Evolutionary conservation across 495 filamentous ascomycete genomes (phyloP).

Genomic region (Clavariopsis aquatica): DNA sequence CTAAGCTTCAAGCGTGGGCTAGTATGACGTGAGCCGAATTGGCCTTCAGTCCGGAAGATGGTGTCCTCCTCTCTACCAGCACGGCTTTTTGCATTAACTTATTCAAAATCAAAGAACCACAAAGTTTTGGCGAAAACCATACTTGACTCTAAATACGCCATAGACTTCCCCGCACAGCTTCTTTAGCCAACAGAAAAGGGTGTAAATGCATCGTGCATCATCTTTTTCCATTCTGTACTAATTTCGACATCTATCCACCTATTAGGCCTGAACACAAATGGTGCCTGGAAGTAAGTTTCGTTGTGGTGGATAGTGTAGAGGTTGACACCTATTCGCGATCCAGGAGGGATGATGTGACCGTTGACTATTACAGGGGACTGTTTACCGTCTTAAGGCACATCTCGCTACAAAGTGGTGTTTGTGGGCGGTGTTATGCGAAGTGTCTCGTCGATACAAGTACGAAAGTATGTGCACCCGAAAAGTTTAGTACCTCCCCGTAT

Average conservation of each 20-base stretch:
- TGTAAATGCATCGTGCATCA: constrained; percentile 22
- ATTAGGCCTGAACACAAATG: constrained; percentile 52
- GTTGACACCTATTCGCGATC: constrained; percentile 13
- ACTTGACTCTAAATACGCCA: constrained; percentile 31
- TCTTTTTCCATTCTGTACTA: neutral
- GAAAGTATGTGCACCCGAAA: constrained; percentile 53
- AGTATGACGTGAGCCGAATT: constrained; percentile 9
- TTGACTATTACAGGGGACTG: constrained; percentile 31
- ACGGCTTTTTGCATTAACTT: neutral
- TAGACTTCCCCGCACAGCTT: constrained; percentile 27
- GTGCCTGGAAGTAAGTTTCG: constrained; percentile 14
- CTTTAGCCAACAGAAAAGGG: constrained; percentile 32
- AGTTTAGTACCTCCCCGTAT: constrained; percentile 49
- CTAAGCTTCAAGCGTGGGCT: neutral
- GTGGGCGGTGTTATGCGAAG: constrained; percentile 63
- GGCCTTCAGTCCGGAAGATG: constrained; percentile 1
- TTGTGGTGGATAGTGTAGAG: constrained; percentile 24
- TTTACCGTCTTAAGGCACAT: constrained; percentile 48
- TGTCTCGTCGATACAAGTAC: constrained; percentile 59
- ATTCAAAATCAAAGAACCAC: constrained; percentile 23
- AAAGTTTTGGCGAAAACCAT: constrained; percentile 26
- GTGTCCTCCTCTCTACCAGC: neutral
- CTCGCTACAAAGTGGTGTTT: constrained; percentile 59
- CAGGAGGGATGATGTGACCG: constrained; percentile 21
- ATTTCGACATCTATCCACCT: constrained; percentile 52